Evolutionary conservation across 2,329 filamentous ascomycete genomes (phyloP), one percentile per base, ranked within the genome.

Genomic region (Pleurostoma richardsiae): DNA sequence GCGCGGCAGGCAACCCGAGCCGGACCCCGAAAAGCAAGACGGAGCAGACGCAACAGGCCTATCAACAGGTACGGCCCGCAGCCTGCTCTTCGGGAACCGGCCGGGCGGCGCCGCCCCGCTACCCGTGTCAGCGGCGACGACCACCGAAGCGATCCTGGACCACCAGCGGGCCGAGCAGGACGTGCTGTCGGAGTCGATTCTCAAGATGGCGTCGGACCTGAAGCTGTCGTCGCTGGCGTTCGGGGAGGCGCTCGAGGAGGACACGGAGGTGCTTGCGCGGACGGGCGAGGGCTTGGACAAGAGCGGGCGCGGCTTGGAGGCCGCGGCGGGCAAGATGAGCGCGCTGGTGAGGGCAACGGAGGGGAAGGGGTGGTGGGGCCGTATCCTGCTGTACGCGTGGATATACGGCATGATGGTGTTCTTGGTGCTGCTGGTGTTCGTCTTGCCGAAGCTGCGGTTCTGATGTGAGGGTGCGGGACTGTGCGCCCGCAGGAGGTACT

Each of bases 381-480:
- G 91, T 44, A 80, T 95, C 72, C 74, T 92, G 68, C 73, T 96
- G 50, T 96, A 94, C 71, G 85, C 75, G 38, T 86, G 88, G 77
- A 90, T 96, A 42, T 87, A 85, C 57, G 89, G 81, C 30, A 65
- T 96, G 52, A 92, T 90, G 84, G 57, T 95, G n/a, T 68, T 82
- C 29, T 79, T 90, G 19, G 71, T 96, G 33, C 57, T 95, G 62
- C 66, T 96, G 53, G 91, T 96, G 10, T 92, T 92, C 71, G 77
- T 92, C 43, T 71, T 90, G 61, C 92, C 92, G 0, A 97, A 96
- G 72, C 67, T 96, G 62, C 78, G 92, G 59, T 94, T 96, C 60
- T 96, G 59, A 72, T 42, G 19, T 19, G 19, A 19, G 19, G 19
- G 19, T 19, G 19, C 19, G 19, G 19, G 19, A 19, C 19, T 19